Base-by-base conservation (phyloP, 495 filamentous ascomycete species). In the Recurvomyces mirabilis region DNA sequence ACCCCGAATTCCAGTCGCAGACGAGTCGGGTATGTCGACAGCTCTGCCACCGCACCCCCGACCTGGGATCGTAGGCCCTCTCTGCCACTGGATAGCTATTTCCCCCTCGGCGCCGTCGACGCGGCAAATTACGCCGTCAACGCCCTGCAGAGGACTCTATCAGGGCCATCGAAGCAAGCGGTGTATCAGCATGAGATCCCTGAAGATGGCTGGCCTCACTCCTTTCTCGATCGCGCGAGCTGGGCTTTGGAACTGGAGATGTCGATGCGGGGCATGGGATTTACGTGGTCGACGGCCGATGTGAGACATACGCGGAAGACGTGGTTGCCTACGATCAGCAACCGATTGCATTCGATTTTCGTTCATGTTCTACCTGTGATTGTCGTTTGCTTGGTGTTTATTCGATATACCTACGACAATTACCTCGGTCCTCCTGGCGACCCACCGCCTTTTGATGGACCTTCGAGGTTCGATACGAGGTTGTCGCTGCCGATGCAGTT, bases 201-300 rank as follows among this genome's bases (percentile, higher is more conserved):
- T 22, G 43, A 47, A 39, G 43, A 47, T 22, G 43, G 43, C 34
- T 47, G 33, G 33, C 43, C 43, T 7, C 43, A 47, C 25, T 39
- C 34, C n/a, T 47, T 47, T 35, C 14, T 28, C 24, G 43, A 47
- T 30, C 28, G 43, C 5, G 43, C 43, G 21, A 39, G 34, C 23
- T 47, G 43, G 43, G 43, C 43, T 2, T 26, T 47, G 4, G 43
- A 47, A 19, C 21, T 47, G 19, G 43, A 47, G 35, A 21, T 47
- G 15, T 19, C n/a, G 17, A 47, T 47, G 43, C 33, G 43, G 5
- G 43, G 43, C 4, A 47, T 40, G 43, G 43, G 43, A 11, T 47
- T 47, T 26, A 47, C 43, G 7, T 38, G 24, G 43, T 39, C 43
- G 24, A 47, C 43, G 5, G 43, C 43, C 19, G 43, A 47, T 22